Base-by-base conservation (phyloP, 2,329 filamentous ascomycete genomes). In the Xylariaceae sp. region DNA sequence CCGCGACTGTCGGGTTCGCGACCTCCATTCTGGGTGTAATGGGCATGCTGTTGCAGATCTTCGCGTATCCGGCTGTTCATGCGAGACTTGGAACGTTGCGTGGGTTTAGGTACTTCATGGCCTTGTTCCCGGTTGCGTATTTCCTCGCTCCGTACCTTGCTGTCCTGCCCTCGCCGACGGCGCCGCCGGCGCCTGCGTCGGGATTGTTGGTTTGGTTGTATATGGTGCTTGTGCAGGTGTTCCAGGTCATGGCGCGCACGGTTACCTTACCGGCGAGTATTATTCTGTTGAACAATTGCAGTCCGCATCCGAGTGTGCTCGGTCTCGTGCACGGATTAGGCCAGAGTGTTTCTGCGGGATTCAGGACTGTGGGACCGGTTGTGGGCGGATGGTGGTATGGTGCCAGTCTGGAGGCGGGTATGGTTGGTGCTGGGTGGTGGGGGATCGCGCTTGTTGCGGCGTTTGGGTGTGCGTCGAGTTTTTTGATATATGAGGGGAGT, bases 221-320 rank as follows among this genome's bases (percentile, higher is more conserved):
- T 13, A 85, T 89, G 59, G 77, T 80, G 0, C 68, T 82, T 1
- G 85, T 90, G 1, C 77, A 90, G 1, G 77, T 84, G 13, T 71
- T 91, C 7, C 89, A 92, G 69, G 88, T 91, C 13, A 77, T 87
- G 3, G 88, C 86, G 0, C 80, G 89, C 34, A 93, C 89, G 0
- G 90, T 92, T 66, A 81, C 81, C 0, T 72, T 83, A 7, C 82
- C 82, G 0, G 80, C 80, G 2, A 82, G 79, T 67, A 82, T 83
- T 41, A 84, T 86, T 58, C 71, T 86, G 7, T 73, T 86, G 49
- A 86, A 85, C 65, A 85, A 86, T 67, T 82, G 81, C 65, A 82
- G 80, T 45, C 83, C 83, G 0, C 80, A 84, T 65, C 82, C 81
- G 0, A 80, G 77, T 51, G 82, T 84, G 2, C 72, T 86, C 13